Conservation (phyloP, 768 basidiomycete species). For the Trametes cinnabarina region DNA sequence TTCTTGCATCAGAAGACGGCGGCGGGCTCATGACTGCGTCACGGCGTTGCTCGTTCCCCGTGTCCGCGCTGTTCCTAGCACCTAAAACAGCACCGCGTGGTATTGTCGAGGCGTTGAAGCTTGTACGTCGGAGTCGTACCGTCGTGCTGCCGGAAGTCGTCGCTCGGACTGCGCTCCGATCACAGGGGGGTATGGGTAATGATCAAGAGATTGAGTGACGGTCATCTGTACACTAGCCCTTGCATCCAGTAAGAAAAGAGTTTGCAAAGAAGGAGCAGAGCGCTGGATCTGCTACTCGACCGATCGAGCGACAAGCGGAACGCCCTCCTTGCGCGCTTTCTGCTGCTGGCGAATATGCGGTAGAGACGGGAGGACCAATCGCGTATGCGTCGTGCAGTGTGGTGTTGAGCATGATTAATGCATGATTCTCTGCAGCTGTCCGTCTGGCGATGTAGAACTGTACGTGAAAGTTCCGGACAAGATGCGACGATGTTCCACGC, state of each 20-base stretch:
- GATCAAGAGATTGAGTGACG: background rate
- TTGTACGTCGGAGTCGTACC: no score
- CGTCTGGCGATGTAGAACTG: background rate
- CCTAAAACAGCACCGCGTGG: no score
- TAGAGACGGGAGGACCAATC: background rate
- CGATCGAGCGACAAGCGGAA: background rate
- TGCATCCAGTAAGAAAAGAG: background rate
- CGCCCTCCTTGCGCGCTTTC: background rate
- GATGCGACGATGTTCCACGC: background rate
- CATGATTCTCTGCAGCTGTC: background rate
- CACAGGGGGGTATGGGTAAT: background rate
- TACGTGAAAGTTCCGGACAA: background rate
- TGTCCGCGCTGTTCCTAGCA: no score
- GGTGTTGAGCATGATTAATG: background rate
- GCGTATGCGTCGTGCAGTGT: background rate
- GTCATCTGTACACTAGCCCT: conserved; percentile 4
- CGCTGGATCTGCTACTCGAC: conserved; percentile 7
- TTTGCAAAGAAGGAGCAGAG: background rate
- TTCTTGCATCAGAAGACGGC: no score
- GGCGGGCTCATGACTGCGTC: no score
- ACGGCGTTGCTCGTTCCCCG: no score
- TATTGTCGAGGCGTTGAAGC: no score
- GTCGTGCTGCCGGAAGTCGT: no score
- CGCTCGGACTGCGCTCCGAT: background rate
- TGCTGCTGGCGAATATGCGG: background rate